phyloP scores from a whole-genome alignment of 495 filamentous ascomycete species.

The Penicillium psychrofluorescens region DNA sequence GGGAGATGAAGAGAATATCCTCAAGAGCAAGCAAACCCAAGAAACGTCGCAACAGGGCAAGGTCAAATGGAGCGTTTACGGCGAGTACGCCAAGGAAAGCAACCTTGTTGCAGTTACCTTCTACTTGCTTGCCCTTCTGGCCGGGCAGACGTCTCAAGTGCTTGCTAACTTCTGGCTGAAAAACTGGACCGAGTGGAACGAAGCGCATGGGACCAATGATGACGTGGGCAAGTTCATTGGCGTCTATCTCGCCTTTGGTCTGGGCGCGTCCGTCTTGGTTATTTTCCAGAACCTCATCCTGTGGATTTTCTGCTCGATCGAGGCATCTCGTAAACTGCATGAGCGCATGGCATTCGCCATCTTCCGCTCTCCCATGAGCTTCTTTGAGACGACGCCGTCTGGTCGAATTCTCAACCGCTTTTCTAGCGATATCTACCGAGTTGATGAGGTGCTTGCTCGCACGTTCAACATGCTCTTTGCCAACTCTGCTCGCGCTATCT shows the following conservation, averaged over 20 bases:
- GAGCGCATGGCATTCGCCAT: constrained; percentile 98
- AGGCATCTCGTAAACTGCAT: constrained; percentile 93
- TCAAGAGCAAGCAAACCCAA: constrained; percentile 77
- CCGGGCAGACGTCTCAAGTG: constrained; percentile 74
- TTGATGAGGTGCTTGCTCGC: constrained; percentile 90
- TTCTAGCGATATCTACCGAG: constrained; percentile 92
- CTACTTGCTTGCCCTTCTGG: constrained; percentile 71
- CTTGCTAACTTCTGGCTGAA: constrained; percentile 89
- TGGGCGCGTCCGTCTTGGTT: constrained; percentile 80
- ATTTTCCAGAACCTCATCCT: constrained; percentile 90
- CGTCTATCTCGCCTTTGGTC: constrained; percentile 86
- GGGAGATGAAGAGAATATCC: constrained; percentile 70
- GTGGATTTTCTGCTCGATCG: constrained; percentile 99
- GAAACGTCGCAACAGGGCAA: constrained; percentile 89
- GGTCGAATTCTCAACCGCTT: constrained; percentile 96
- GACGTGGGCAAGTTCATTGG: constrained; percentile 85
- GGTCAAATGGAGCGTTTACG: constrained; percentile 90
- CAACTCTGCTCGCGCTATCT: constrained; percentile 75
- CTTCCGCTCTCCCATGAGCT: constrained; percentile 96
- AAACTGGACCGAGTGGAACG: constrained; percentile 78
- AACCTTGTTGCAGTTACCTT: constrained; percentile 77
- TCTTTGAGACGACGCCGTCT: constrained; percentile 98
- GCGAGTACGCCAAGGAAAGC: constrained; percentile 87
- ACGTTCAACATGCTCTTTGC: constrained; percentile 93
- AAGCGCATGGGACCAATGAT: constrained; percentile 56